Conservation (phyloP, 495 filamentous ascomycete genomes). For the Neurospora terricola region DNA sequence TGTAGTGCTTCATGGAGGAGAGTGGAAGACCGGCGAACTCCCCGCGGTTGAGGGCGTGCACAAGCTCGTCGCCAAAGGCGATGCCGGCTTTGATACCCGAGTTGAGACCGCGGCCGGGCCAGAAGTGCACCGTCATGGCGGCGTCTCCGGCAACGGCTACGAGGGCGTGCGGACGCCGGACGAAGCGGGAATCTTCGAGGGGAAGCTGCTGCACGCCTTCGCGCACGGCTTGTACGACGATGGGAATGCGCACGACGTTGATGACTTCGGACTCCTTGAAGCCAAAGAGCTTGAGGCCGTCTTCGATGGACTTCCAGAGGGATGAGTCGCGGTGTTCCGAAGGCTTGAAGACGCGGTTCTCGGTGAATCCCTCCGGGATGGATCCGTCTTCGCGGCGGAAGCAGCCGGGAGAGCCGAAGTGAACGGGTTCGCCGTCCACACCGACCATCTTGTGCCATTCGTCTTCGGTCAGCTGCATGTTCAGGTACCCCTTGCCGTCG, state of each 20-base stretch:
- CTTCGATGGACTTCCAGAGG: slow-evolving; percentile 27
- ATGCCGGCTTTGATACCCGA: slow-evolving; percentile 27
- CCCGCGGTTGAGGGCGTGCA: slow-evolving; percentile 20
- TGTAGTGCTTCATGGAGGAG: slow-evolving; percentile 24
- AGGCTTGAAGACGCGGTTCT: slow-evolving; percentile 23
- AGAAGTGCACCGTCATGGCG: slow-evolving; percentile 28
- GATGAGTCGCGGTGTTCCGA: slow-evolving; percentile 20
- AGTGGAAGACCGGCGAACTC: slow-evolving; percentile 20
- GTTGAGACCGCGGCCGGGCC: slow-evolving; percentile 25
- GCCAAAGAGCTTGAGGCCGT: slow-evolving; percentile 30
- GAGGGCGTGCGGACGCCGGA: slow-evolving; percentile 24
- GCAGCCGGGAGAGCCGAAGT: slow-evolving; percentile 26
- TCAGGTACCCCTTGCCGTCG: slow-evolving; percentile 28
- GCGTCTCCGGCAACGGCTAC: slow-evolving; percentile 25
- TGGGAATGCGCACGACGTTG: slow-evolving; percentile 31
- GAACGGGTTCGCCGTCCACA: slow-evolving; percentile 24
- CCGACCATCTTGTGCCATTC: slow-evolving; percentile 31
- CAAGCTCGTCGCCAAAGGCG: slow-evolving; percentile 24
- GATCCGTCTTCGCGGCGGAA: slow-evolving; percentile 19
- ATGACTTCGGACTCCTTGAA: slow-evolving; percentile 32
- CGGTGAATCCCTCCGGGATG: slow-evolving; percentile 22
- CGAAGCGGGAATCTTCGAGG: slow-evolving; percentile 14
- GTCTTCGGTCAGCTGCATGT: slow-evolving; percentile 32
- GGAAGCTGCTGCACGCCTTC: slow-evolving; percentile 27
- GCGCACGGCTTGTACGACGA: slow-evolving; percentile 29